Conservation (phyloP, 208 protist genomes). For the Trypanosoma mega region DNA sequence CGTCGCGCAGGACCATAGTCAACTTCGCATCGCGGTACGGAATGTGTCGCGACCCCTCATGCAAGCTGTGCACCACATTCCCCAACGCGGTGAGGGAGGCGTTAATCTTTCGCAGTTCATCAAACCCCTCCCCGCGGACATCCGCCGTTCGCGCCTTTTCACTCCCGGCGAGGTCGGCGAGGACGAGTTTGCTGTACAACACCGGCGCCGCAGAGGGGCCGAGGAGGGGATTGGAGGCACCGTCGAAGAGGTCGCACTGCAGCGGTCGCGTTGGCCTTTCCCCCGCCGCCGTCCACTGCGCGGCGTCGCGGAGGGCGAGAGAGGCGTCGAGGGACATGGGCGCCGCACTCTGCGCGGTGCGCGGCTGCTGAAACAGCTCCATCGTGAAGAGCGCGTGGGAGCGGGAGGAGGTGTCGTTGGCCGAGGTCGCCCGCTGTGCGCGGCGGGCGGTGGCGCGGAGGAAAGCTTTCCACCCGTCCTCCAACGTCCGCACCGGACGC, state of each 20-base stretch:
- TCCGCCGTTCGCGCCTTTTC: constrained; percentile 74
- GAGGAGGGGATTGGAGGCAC: constrained; percentile 37
- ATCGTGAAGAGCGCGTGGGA: constrained; percentile 92
- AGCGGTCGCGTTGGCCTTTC: constrained; percentile 28
- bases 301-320: constrained; percentile 49
- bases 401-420: constrained; percentile 87
- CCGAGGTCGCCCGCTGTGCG: constrained; percentile 66
- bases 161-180: constrained; percentile 94
- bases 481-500: constrained; percentile 61
- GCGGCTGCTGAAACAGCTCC: constrained; percentile 74
- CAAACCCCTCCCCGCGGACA: constrained; percentile 66
- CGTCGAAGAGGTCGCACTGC: constrained; percentile 27
- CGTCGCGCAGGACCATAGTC: constrained; percentile 82
- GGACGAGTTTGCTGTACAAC: constrained; percentile 74
- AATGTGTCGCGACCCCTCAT: constrained; percentile 73
- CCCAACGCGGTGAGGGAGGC: constrained; percentile 91
- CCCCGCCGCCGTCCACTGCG: constrained; percentile 36
- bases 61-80: constrained; percentile 89
- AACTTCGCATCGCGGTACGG: constrained; percentile 90
- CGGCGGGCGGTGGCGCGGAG: constrained; percentile 69
- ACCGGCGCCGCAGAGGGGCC: constrained; percentile 27
- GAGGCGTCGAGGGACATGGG: constrained; percentile 42
- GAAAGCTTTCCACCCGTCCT: constrained; percentile 71
- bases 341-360: constrained; percentile 37
- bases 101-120: constrained; percentile 92